phyloP scores from a whole-genome alignment of 441 rosid species.

The Theobroma grandiflorum region DNA sequence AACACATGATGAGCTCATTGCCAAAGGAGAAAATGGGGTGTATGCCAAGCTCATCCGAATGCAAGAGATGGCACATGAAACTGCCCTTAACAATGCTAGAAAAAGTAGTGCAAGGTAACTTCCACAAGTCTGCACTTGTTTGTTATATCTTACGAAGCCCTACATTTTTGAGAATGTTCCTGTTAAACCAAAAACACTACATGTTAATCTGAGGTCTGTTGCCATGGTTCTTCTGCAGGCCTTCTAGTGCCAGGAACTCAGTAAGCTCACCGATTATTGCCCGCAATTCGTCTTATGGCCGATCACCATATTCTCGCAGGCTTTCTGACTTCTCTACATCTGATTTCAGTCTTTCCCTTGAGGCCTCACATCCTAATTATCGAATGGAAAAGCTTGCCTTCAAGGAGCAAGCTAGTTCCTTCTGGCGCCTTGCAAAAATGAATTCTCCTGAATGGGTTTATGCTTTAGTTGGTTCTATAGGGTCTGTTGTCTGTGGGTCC shows the following conservation, averaged over 20 bases:
- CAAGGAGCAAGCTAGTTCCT: conserved; percentile 94
- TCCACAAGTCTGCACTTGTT: conserved; percentile 11
- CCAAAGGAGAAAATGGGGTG: conserved; percentile 89
- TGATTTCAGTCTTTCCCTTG: conserved; percentile 93
- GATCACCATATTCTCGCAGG: conserved; percentile 96
- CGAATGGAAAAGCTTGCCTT: conserved; percentile 86
- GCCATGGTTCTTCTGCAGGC: conserved; percentile 59
- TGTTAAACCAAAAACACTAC: not conserved
- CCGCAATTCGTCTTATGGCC: conserved; percentile 94
- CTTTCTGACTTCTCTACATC: conserved; percentile 98
- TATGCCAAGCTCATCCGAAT: conserved; percentile 91
- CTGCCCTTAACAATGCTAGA: conserved; percentile 90
- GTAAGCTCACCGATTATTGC: conserved; percentile 99
- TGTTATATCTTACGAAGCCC: not conserved
- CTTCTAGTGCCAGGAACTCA: conserved; percentile 98
- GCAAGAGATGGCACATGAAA: conserved; percentile 97
- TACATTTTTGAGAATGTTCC: not conserved
- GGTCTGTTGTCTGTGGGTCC: conserved; percentile 90
- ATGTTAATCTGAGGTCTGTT: not conserved
- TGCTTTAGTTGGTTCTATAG: conserved; percentile 89
- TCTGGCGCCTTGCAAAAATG: conserved; percentile 97
- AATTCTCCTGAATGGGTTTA: conserved; percentile 98
- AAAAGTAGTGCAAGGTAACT: conserved; percentile 97
- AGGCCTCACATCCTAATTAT: conserved; percentile 75
- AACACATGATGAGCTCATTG: conserved; percentile 88